phyloP scores from a whole-genome alignment of 495 filamentous ascomycete genomes.

The Lepidopterella palustris region DNA sequence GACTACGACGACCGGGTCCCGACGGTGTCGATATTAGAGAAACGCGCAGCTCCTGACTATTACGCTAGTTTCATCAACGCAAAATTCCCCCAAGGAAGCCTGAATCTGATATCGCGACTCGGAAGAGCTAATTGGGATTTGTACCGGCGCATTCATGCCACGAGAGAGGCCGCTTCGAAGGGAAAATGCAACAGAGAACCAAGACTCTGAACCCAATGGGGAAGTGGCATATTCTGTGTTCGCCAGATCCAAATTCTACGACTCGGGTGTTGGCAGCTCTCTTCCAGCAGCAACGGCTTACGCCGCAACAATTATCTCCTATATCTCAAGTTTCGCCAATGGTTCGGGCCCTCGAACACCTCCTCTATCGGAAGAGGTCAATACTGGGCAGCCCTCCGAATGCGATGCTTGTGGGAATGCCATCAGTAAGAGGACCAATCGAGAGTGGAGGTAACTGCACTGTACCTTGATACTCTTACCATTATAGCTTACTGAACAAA shows the following conservation, averaged over 20 bases:
- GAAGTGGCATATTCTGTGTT: constrained; percentile 3
- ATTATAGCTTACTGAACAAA: background rate
- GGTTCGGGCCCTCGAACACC: background rate
- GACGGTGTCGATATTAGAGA: background rate
- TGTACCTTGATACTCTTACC: background rate
- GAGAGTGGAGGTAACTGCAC: constrained; percentile 14
- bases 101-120: constrained; percentile 1
- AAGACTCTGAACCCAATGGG: background rate
- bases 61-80: constrained; percentile 12
- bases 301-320: constrained; percentile 12
- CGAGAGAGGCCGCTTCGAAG: background rate
- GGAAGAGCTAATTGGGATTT: constrained; percentile 25
- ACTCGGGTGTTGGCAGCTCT: constrained; percentile 24
- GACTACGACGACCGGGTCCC: background rate
- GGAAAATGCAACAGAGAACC: too few species aligned
- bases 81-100: constrained; percentile 13
- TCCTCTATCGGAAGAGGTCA: constrained; percentile 3
- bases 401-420: constrained; percentile 13
- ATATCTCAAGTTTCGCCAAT: constrained; percentile 12
- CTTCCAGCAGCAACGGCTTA: constrained; percentile 5
- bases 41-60: constrained; percentile 5
- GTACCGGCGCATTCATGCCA: constrained; percentile 10
- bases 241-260: constrained; percentile 15
- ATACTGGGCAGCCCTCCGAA: constrained; percentile 8
- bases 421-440: background rate